Evolutionary conservation across 176 grass and related monocot genomes (phyloP), one percentile per base, ranked within the genome.

Genomic region (Ensete ventricosum): DNA sequence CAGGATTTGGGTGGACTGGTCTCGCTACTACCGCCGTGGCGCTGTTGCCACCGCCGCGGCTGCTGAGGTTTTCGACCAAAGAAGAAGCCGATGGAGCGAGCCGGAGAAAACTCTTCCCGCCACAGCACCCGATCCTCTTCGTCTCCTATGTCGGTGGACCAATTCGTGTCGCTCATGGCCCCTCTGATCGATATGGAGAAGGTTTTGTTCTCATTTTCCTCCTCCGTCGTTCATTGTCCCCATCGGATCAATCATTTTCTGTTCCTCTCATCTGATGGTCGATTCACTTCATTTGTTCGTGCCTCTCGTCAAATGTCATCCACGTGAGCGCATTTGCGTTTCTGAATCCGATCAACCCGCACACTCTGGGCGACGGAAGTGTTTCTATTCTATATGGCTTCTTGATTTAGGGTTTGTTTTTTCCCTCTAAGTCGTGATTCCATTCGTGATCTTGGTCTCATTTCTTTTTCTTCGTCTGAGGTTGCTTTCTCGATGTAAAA

Each of bases 161-260:
- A 89, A 77, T 99, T 99, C 66, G 90, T 99, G 23, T 87, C 82
- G 24, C 81, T 82, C 21, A 92, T 93, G 86, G 55, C 64, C 0
- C 88, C 95, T 67, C 85, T 98, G 23, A 98, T 98, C 69, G 90
- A 98, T 62, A 75, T 98, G 24, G 95, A 98, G 79, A 98, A 94
- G 86, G 90, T 92, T 57, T 6, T 1, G 3, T 67, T 3, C 19
- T 24, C 13, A 3, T 1, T 20, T 9, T 22, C 11, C 1, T 19
- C 14, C 14, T 49, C 9, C 69, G n/a, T 58, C 52, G 19, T 14
- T 23, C 21, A 14, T 27, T 23, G 17, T 58, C 17, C 54, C 16
- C 34, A 43, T 43, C 34, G 34, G 0, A 43, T 43, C 34, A 43
- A 3, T 43, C 4, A 3, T 43, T 6, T 6, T 55, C 23, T 16